Evolutionary conservation across 768 basidiomycete genomes (phyloP).

Genomic region (Tylopilus felleus): DNA sequence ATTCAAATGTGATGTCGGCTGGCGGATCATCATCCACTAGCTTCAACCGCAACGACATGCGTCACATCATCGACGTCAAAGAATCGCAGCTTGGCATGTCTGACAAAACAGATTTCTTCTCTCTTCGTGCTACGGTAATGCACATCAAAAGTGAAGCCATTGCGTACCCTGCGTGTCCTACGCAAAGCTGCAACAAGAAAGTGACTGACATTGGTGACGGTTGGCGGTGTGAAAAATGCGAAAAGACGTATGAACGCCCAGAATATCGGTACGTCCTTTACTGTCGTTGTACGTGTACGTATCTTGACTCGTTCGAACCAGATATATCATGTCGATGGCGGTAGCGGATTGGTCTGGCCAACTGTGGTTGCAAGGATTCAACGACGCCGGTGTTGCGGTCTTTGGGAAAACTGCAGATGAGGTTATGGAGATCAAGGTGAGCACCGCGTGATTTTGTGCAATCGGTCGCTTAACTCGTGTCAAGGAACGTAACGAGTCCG

Average conservation of each 20-base stretch:
- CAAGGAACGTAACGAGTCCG: slow-evolving; percentile 58
- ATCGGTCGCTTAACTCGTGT: not conserved
- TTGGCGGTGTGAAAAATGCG: slow-evolving; percentile 97
- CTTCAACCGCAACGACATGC: slow-evolving; percentile 72
- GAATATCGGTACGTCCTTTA: slow-evolving; percentile 65
- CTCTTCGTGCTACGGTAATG: slow-evolving; percentile 76
- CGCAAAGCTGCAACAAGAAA: slow-evolving; percentile 84
- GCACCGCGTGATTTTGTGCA: not conserved
- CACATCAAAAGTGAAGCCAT: slow-evolving; percentile 83
- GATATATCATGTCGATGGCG: slow-evolving; percentile 81
- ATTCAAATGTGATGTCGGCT: slow-evolving; percentile 43
- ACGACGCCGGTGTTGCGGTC: slow-evolving; percentile 78
- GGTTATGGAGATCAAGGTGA: slow-evolving; percentile 67
- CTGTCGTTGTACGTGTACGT: not conserved
- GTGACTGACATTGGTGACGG: slow-evolving; percentile 60
- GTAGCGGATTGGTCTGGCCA: slow-evolving; percentile 89
- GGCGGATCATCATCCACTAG: slow-evolving; percentile 38
- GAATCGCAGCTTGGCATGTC: slow-evolving; percentile 69
- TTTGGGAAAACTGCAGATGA: slow-evolving; percentile 81
- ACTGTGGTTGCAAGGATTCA: slow-evolving; percentile 93
- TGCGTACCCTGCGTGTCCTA: slow-evolving; percentile 86
- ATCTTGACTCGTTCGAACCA: slow-evolving; percentile 24
- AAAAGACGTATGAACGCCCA: slow-evolving; percentile 63
- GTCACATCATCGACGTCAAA: slow-evolving; percentile 74
- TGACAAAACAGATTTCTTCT: slow-evolving; percentile 81